Evolutionary conservation across 345 rosid genomes (phyloP).

Genomic region (Citrus reticulata): DNA sequence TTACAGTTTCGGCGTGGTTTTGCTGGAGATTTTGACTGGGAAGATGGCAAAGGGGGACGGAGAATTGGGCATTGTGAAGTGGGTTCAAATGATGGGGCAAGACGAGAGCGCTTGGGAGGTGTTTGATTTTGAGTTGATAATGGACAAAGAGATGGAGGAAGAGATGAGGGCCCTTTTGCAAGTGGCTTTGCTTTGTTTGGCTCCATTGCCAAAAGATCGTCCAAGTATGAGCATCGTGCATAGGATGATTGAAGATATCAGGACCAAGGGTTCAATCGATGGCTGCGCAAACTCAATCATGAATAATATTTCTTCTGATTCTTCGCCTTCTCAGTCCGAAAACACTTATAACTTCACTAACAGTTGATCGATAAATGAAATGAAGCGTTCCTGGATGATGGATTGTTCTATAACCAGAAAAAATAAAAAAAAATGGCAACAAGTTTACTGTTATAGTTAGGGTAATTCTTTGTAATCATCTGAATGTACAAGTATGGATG

Average conservation of each 20-base stretch:
- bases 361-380: neutral
- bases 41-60: slow-evolving; percentile 34
- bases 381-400: neutral
- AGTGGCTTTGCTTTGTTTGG: slow-evolving; percentile 40
- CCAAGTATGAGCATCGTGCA: slow-evolving; percentile 40
- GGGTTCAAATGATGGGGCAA: slow-evolving; percentile 29
- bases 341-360: neutral
- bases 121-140: slow-evolving; percentile 37
- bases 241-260: slow-evolving; percentile 36
- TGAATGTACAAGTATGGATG: neutral
- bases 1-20: slow-evolving; percentile 37
- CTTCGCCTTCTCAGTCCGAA: slow-evolving; percentile 36
- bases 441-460: neutral
- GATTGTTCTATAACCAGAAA: neutral
- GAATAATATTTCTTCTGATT: slow-evolving; percentile 30
- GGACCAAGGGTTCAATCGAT: slow-evolving; percentile 18
- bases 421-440: neutral
- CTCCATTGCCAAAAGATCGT: slow-evolving; percentile 34
- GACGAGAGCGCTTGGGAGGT: slow-evolving; percentile 34
- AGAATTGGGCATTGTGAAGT: slow-evolving; percentile 32
- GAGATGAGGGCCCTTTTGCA: slow-evolving; percentile 40
- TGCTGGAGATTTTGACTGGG: slow-evolving; percentile 40
- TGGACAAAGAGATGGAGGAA: slow-evolving; percentile 30
- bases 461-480: neutral
- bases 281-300: slow-evolving; percentile 15